These are phyloP conservation scores for Phytophthora idaei DNA, from an alignment of 352 stramenopile genomes.

Conservation along the genomic window DNA sequence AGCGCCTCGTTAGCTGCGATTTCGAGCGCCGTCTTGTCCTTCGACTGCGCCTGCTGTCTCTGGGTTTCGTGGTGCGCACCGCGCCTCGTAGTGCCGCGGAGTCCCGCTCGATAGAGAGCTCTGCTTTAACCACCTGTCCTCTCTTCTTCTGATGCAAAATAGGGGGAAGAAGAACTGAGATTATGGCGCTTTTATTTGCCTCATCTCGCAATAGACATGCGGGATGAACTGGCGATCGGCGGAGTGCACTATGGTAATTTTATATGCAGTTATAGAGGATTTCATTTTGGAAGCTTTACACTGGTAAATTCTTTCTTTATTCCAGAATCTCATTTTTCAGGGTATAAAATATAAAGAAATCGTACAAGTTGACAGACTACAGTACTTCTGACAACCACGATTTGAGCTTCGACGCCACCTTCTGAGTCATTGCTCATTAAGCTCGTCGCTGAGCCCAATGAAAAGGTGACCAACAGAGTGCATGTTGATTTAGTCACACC, in stretches of 20 bases:
- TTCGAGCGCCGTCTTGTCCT: conserved; percentile 48
- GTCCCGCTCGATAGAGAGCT: conserved; percentile 2
- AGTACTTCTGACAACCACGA: background rate
- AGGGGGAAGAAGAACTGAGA: conserved; percentile 8
- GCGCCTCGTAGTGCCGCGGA: conserved; percentile 18
- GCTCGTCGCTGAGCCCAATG: too few species aligned
- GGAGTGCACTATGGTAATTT: too few species aligned
- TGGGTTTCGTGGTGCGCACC: conserved; percentile 2
- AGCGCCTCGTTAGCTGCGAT: conserved; percentile 48
- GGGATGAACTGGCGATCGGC: background rate
- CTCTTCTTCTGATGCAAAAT: background rate
- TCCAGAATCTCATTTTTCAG: background rate
- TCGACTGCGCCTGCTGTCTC: conserved; percentile 14
- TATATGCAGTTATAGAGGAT: too few species aligned
- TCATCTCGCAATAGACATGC: conserved; percentile 16
- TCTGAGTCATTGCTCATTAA: too few species aligned
- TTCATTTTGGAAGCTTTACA: too few species aligned
- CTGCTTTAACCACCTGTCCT: background rate
- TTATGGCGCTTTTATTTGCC: conserved; percentile 18
- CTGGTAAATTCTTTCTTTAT: too few species aligned
- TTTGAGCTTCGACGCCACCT: too few species aligned
- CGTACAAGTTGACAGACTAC: background rate
- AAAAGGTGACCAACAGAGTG: too few species aligned
- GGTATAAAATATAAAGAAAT: background rate
- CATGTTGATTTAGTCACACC: too few species aligned